Conservation (phyloP, 1,284 basidiomycete species). For the Quambalaria eucalypti region DNA sequence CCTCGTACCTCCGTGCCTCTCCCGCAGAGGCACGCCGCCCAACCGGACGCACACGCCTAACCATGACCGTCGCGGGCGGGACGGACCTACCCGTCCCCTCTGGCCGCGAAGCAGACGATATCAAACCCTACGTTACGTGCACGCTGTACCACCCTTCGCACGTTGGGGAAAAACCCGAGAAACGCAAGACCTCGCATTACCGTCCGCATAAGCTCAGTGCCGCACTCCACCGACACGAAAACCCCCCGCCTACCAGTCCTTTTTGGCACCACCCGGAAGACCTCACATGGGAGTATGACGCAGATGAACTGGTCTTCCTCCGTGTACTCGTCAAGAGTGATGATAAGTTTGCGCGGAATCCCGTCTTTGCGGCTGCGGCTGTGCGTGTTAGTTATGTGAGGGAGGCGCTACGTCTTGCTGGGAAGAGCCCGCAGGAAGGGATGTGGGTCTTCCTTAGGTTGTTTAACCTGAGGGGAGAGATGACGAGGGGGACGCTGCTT, state of each 20-base stretch:
- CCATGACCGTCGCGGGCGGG: slow-evolving; percentile 27
- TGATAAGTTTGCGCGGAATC: slow-evolving; percentile 31
- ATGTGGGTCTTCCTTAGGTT: slow-evolving; percentile 54
- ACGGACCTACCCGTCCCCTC: slow-evolving; percentile 29
- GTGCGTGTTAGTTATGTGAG: slow-evolving; percentile 22
- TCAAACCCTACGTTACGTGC: slow-evolving; percentile 35
- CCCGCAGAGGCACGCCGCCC: slow-evolving; percentile 18
- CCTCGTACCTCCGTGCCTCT: slow-evolving; percentile 33
- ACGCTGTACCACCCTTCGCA: slow-evolving; percentile 27
- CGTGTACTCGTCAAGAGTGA: slow-evolving; percentile 37
- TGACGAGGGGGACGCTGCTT: slow-evolving; percentile 45
- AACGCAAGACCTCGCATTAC: slow-evolving; percentile 29
- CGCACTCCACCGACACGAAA: slow-evolving; percentile 22
- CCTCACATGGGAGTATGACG: slow-evolving; percentile 30
- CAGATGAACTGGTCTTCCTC: slow-evolving; percentile 29
- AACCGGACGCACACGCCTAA: slow-evolving; percentile 15
- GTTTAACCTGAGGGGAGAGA: slow-evolving; percentile 55
- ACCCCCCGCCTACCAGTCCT: slow-evolving; percentile 26
- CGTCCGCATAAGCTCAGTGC: slow-evolving; percentile 24
- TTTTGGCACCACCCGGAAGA: slow-evolving; percentile 24
- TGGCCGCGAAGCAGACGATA: slow-evolving; percentile 23
- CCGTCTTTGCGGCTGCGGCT: slow-evolving; percentile 29
- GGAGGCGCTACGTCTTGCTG: not conserved
- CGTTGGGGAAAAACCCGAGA: slow-evolving; percentile 16
- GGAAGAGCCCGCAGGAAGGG: not conserved